Percentiles rank a stretch among this genome's conserved stretches.
Conservation (phyloP, 2,329 filamentous ascomycete genomes). For the Alternaria sp. region DNA sequence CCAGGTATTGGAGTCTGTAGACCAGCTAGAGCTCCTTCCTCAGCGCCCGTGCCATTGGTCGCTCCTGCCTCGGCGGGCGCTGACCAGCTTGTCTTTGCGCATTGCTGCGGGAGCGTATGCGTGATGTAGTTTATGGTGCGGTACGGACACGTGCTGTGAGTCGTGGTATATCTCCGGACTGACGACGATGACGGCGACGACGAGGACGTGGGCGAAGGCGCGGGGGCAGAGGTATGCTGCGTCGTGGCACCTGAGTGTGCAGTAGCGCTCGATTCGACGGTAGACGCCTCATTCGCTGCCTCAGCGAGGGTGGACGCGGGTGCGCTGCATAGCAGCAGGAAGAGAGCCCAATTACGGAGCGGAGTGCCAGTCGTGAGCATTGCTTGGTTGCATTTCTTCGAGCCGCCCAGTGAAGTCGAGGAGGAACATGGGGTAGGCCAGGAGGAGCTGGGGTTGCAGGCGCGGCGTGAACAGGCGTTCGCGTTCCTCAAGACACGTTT, state of each 20-base stretch:
- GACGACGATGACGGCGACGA: conserved; percentile 5
- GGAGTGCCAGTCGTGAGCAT: conserved; percentile 49
- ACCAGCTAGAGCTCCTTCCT: conserved; percentile 15
- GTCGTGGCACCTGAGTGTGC: conserved; percentile 32
- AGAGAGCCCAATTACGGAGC: conserved; percentile 46
- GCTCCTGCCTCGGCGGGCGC: conserved; percentile 25
- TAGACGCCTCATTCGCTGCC: conserved; percentile 41
- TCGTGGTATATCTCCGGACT: conserved; percentile 32
- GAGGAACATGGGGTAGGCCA: conserved; percentile 19
- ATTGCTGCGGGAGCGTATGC: conserved; percentile 77
- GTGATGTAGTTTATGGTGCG: conserved; percentile 84
- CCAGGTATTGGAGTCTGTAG: conserved; percentile 18
- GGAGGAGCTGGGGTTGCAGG: conserved; percentile 11
- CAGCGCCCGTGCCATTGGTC: conserved; percentile 15
- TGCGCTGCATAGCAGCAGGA: conserved; percentile 44
- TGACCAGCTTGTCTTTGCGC: conserved; percentile 68
- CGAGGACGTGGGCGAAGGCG: conserved; percentile 16
- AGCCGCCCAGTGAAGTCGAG: conserved; percentile 16
- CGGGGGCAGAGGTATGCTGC: conserved; percentile 17
- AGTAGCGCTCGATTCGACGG: conserved; percentile 29
- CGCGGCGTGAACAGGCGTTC: conserved; percentile 29
- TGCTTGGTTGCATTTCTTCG: conserved; percentile 48
- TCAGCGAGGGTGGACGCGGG: conserved; percentile 33
- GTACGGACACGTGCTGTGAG: conserved; percentile 54
- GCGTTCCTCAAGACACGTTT: conserved; percentile 27